Percentiles rank a stretch among this genome's conserved stretches.
Evolutionary conservation across 2,329 filamentous ascomycete genomes (phyloP).

Genomic region (Sphaceloma murrayae): DNA sequence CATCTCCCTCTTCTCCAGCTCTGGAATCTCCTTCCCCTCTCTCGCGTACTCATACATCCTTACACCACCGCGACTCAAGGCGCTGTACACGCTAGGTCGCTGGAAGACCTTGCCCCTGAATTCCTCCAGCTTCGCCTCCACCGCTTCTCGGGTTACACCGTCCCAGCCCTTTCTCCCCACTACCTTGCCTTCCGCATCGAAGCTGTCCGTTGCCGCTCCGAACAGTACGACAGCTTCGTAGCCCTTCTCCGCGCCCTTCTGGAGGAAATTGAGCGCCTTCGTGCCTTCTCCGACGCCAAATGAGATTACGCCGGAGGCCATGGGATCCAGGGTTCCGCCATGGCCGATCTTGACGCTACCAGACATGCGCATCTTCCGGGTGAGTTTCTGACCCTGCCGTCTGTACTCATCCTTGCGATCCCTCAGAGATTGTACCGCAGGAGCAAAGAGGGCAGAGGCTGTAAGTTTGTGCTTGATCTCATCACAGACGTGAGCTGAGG

Average conservation of each 20-base stretch:
- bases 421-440: conserved; percentile 60
- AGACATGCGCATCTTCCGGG: conserved; percentile 47
- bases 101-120: conserved; percentile 83
- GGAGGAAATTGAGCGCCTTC: conserved; percentile 70
- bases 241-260: conserved; percentile 67
- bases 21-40: conserved; percentile 76
- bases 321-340: conserved; percentile 86
- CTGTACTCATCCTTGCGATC: conserved; percentile 48
- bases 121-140: conserved; percentile 63
- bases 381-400: conserved; percentile 48
- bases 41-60: conserved; percentile 92
- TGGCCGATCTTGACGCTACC: conserved; percentile 87
- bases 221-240: conserved; percentile 89
- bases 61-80: conserved; percentile 87
- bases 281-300: conserved; percentile 80
- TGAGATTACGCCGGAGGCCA: conserved; percentile 88
- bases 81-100: conserved; percentile 85
- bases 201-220: conserved; percentile 84
- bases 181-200: conserved; percentile 78
- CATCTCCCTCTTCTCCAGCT: conserved; percentile 73
- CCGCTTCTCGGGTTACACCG: conserved; percentile 67
- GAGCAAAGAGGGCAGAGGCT: conserved; percentile 66
- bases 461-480: conserved; percentile 80
- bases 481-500: conserved; percentile 83
- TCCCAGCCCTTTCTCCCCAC: conserved; percentile 65